Percentiles rank a stretch among this genome's conserved stretches.
Conservation (phyloP, 176 grass and related monocot species). For the Rhynchospora pubera region DNA sequence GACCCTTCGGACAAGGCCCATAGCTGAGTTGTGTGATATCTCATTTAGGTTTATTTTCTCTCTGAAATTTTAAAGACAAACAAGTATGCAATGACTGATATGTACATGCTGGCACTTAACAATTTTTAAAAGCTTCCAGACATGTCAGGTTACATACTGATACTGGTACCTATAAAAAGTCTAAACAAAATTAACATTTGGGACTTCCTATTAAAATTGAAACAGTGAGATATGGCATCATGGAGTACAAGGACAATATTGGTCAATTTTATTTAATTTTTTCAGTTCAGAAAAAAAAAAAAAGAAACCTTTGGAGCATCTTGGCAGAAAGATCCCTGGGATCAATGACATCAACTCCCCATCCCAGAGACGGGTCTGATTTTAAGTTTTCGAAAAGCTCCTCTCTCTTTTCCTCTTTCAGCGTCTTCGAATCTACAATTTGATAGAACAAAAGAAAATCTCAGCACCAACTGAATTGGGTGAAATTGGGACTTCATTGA, state of each 20-base stretch:
- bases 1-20: constrained; percentile 61
- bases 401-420: constrained; percentile 89
- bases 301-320: constrained; percentile 66
- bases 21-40: constrained; percentile 95
- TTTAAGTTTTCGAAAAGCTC: constrained; percentile 81
- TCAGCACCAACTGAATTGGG: background rate
- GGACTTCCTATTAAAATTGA: background rate
- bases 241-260: background rate
- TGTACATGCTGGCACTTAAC: background rate
- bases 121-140: background rate
- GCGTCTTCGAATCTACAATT: constrained; percentile 77
- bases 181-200: background rate
- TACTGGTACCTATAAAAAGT: background rate
- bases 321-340: constrained; percentile 85
- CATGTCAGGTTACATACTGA: background rate
- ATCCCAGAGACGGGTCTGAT: constrained; percentile 49
- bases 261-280: background rate
- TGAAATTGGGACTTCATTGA: background rate
- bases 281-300: background rate
- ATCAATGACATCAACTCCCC: constrained; percentile 93
- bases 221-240: background rate
- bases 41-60: constrained; percentile 88
- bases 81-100: background rate
- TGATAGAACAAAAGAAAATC: background rate
- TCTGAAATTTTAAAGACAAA: constrained; percentile 33